Evolutionary conservation across 2,329 filamentous ascomycete genomes (phyloP), one percentile per base, ranked within the genome.

Genomic region (Colletotrichum sp.): DNA sequence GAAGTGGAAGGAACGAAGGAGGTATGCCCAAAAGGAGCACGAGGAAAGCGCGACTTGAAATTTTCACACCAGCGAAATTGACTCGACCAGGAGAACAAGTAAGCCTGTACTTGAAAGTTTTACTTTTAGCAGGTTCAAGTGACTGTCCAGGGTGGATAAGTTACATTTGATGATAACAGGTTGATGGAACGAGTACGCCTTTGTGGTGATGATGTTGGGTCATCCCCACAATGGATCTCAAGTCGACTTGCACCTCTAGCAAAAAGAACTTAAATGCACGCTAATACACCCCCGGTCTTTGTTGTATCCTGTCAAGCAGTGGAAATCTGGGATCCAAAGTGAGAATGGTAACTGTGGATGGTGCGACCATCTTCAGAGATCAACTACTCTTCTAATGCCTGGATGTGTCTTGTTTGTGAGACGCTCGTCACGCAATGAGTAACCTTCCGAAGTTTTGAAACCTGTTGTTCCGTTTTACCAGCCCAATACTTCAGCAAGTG

Each of bases 361-460:
- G 39, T 8, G 39, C 39, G n/a, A 2, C 39, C 39, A 44, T 9
- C 16, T n/a, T 2, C 16, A 44, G 1, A 44, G 39, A n/a, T n/a
- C 39, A 44, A n/a, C 9, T 44, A 44, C 8, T 44, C 39, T 12
- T 44, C 18, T 1, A 6, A 44, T 44, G 39, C 39, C 39, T 44
- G 3, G 9, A n/a, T n/a, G 6, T n/a, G 5, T 52, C 2, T 6
- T 44, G n/a, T 52, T 21, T 21, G 10, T 21, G n/a, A 21, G 44
- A 21, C 18, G 10, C 44, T 21, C 0, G n/a, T 21, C n/a, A 8
- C 1, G 6, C 9, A 3, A 12, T 0, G 44, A 21, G n/a, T 1
- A 21, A 52, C 44, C 10, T 52, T 52, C 44, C 10, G 2, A 13
- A 21, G 44, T 13, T 21, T 52, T 52, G 44, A 44, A 44, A 44